Evolutionary conservation across 768 basidiomycete genomes (phyloP).

Genomic region (Suillus subaureus): DNA sequence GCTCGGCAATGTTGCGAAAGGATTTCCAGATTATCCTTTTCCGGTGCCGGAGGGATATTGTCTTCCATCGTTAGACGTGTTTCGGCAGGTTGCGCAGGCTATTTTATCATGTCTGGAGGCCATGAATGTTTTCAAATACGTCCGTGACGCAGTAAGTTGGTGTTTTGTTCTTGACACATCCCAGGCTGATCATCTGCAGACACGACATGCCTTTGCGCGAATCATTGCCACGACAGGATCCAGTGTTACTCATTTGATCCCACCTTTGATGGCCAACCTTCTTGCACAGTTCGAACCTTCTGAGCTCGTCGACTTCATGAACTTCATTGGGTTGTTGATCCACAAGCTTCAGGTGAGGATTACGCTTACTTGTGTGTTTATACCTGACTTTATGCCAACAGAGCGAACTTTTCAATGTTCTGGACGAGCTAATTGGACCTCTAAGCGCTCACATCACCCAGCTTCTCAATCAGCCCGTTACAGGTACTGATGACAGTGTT

Average conservation of each 20-base stretch:
- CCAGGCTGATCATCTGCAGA: slow-evolving; percentile 47
- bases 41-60: slow-evolving; percentile 66
- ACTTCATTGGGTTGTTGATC: slow-evolving; percentile 88
- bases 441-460: slow-evolving; percentile 80
- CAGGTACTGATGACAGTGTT: slow-evolving; percentile 85
- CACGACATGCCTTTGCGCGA: slow-evolving; percentile 90
- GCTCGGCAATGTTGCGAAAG: slow-evolving; percentile 91
- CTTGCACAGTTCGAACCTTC: slow-evolving; percentile 89
- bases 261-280: slow-evolving; percentile 87
- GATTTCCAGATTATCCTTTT: slow-evolving; percentile 90
- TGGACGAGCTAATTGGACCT: slow-evolving; percentile 89
- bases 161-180: neutral
- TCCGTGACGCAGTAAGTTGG: slow-evolving; percentile 85
- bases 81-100: slow-evolving; percentile 83
- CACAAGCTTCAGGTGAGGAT: slow-evolving; percentile 82
- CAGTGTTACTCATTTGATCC: slow-evolving; percentile 83
- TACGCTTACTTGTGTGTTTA: neutral
- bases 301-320: slow-evolving; percentile 94
- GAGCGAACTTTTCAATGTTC: slow-evolving; percentile 84
- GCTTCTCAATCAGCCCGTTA: slow-evolving; percentile 77
- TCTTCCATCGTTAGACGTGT: slow-evolving; percentile 74
- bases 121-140: slow-evolving; percentile 83
- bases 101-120: slow-evolving; percentile 86
- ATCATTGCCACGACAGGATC: slow-evolving; percentile 89
- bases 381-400: slow-evolving; percentile 31